These are phyloP conservation scores for Xylaria grammica DNA, from an alignment of 495 filamentous ascomycete genomes.

Conservation along the genomic window DNA sequence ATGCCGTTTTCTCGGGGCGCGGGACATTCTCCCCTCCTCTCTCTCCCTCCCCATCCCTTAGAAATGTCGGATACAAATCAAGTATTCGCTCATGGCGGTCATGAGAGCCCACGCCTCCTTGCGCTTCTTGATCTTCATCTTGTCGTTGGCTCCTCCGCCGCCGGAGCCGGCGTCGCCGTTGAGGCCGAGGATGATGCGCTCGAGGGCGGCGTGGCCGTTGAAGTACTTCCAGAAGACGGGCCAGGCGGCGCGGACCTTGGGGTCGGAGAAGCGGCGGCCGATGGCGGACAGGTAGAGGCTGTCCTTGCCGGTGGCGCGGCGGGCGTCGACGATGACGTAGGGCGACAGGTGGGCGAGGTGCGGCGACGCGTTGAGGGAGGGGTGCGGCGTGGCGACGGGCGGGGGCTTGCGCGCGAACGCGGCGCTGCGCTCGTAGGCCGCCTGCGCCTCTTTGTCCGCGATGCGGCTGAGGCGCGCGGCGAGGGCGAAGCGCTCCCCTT, in stretches of 20 bases:
- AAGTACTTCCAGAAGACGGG: conserved; percentile 76
- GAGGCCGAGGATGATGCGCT: conserved; percentile 74
- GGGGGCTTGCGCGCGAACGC: conserved; percentile 50
- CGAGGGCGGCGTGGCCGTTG: conserved; percentile 83
- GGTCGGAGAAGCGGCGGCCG: conserved; percentile 59
- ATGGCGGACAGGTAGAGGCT: conserved; percentile 77
- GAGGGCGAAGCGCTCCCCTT: conserved; percentile 52
- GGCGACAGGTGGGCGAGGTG: conserved; percentile 53
- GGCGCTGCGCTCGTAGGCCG: conserved; percentile 52
- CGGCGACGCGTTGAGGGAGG: conserved; percentile 51
- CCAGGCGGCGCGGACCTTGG: conserved; percentile 53
- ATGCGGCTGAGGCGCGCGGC: conserved; percentile 59
- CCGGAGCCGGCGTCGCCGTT: background rate
- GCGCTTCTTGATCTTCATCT: conserved; percentile 75
- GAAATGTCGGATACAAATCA: conserved; percentile 64
- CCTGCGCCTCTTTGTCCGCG: conserved; percentile 49
- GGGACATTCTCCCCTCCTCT: background rate
- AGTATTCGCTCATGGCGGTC: conserved; percentile 62
- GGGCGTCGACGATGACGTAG: conserved; percentile 61
- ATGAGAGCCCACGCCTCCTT: conserved; percentile 78
- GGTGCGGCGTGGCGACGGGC: conserved; percentile 52
- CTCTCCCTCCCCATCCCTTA: conserved; percentile 29
- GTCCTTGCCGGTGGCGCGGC: conserved; percentile 63
- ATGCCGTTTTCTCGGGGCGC: no score
- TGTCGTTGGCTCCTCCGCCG: conserved; percentile 4